A percentile compares a stretch with the other conserved stretches of the same genome.
These are phyloP conservation scores for Asterophora parasitica DNA, from an alignment of 768 basidiomycete genomes.

Conservation along the genomic window DNA sequence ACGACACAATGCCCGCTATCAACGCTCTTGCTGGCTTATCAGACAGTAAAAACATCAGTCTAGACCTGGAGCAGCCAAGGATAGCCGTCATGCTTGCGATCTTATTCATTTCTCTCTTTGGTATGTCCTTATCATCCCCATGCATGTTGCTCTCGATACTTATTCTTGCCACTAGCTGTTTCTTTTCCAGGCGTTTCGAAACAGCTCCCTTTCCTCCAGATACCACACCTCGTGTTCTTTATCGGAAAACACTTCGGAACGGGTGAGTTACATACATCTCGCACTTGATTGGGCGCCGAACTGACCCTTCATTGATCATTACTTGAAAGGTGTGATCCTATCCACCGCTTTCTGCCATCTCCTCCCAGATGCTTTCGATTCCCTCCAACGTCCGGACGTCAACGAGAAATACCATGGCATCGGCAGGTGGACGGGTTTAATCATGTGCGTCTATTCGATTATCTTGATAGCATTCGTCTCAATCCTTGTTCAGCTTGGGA, in stretches of 20 bases:
- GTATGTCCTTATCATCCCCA: conserved; percentile 29
- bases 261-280: conserved; percentile 28
- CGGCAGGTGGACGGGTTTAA: conserved; percentile 59
- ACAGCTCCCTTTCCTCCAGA: conserved; percentile 44
- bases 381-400: conserved; percentile 44
- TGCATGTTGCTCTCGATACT: not conserved
- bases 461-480: conserved; percentile 1
- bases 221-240: conserved; percentile 71
- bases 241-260: conserved; percentile 88
- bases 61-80: conserved; percentile 13
- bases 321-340: conserved; percentile 61
- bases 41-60: not conserved
- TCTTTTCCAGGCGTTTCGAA: conserved; percentile 69
- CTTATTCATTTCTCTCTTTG: conserved; percentile 58
- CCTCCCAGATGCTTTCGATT: conserved; percentile 69
- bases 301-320: not conserved
- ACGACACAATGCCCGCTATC: conserved; percentile 1
- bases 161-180: conserved; percentile 39
- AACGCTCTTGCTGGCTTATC: not conserved
- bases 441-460: conserved; percentile 53
- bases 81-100: conserved; percentile 45
- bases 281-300: not conserved
- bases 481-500: conserved; percentile 37
- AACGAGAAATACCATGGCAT: conserved; percentile 41
- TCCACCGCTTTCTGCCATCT: conserved; percentile 82